Base-by-base conservation (phyloP, 192 early-diverging fungal genomes). In the Podochytrium sp. region DNA sequence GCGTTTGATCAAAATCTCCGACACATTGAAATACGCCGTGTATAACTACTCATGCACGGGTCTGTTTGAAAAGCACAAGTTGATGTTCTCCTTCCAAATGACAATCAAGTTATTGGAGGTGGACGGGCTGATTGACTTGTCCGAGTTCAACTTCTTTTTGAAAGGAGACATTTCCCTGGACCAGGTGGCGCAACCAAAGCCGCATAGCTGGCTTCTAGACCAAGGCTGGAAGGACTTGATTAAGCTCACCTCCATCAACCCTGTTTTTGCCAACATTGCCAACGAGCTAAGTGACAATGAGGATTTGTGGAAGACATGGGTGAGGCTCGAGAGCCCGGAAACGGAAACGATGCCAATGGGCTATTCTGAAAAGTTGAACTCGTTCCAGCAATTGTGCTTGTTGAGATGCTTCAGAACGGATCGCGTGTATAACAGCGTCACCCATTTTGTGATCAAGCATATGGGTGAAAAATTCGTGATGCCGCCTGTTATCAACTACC, bases 61-160 rank as follows among this genome's bases (percentile, higher is more conserved):
- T 47, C 61, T 88, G 33, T 88, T 88, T 71, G 86, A 88, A 68
- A 82, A 79, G 59, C 86, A 88, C 60, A 88, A 88, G 79, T 79
- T 88, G 16, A 88, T 88, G 86, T 88, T 88, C 57, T 86, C 86
- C 2, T 88, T 86, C 70, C 86, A 88, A 68, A 88, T 88, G 86
- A 85, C 81, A 14, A 85, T 88, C 37, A 88, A 86, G 73, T 75
- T 88, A 20, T 75, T 88, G 81, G 85, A 88, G 56, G 81, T 78
- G 0, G 86, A 88, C 41, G 81, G 83, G 7, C 70, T 73, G 63
- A 83, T 88, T 42, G 86, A 88, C 70, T 23, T 67, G 25, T 60
- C 55, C 3, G 86, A 88, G 73, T 76, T 88, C 20, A 88, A 88
- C 72, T 88, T 86, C 63, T 88, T 88, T 76, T 73, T 88, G 49